A percentile compares a stretch with the other conserved stretches of the same genome.
Conservation (phyloP, 768 basidiomycete genomes). For the Chalciporus piperatus region DNA sequence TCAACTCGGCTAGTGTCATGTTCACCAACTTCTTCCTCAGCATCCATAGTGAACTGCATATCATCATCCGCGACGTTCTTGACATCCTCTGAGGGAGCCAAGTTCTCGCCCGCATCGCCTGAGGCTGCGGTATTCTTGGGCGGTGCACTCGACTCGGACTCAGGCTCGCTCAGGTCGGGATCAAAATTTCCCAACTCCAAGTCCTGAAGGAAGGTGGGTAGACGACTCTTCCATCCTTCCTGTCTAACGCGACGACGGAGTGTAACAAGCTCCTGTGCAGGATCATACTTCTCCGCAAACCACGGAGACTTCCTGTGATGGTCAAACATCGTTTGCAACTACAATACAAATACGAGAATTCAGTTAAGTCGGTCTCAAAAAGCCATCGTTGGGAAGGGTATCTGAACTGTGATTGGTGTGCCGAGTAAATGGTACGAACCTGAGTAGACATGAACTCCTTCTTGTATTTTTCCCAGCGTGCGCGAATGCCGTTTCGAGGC, state of each 20-base stretch:
- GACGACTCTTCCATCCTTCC: slow-evolving; percentile 78
- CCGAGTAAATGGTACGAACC: slow-evolving; percentile 53
- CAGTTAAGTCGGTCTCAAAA: slow-evolving; percentile 17
- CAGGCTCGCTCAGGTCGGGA: slow-evolving; percentile 64
- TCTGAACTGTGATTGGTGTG: slow-evolving; percentile 5
- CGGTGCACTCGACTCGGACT: slow-evolving; percentile 48
- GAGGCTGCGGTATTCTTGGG: slow-evolving; percentile 47
- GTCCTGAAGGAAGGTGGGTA: slow-evolving; percentile 72
- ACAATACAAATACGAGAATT: slow-evolving; percentile 40
- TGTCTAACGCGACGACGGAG: slow-evolving; percentile 78
- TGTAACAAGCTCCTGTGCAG: slow-evolving; percentile 61
- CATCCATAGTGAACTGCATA: slow-evolving; percentile 70
- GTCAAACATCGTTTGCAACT: slow-evolving; percentile 96
- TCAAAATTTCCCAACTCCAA: slow-evolving; percentile 86
- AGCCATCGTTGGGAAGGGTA: slow-evolving; percentile 12
- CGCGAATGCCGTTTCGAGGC: slow-evolving; percentile 79
- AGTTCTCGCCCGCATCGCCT: slow-evolving; percentile 36
- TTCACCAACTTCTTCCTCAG: slow-evolving; percentile 68
- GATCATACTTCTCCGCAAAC: slow-evolving; percentile 96
- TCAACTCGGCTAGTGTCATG: slow-evolving; percentile 54
- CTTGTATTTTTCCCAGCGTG: slow-evolving; percentile 91
- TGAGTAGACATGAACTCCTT: slow-evolving; percentile 85
- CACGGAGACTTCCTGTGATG: slow-evolving; percentile 94
- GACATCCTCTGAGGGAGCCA: slow-evolving; percentile 45
- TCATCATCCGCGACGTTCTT: slow-evolving; percentile 64